Percentiles rank a stretch among this genome's conserved stretches.
Evolutionary conservation across 2,329 filamentous ascomycete species (phyloP).

Genomic region (Grosmannia penicillata): DNA sequence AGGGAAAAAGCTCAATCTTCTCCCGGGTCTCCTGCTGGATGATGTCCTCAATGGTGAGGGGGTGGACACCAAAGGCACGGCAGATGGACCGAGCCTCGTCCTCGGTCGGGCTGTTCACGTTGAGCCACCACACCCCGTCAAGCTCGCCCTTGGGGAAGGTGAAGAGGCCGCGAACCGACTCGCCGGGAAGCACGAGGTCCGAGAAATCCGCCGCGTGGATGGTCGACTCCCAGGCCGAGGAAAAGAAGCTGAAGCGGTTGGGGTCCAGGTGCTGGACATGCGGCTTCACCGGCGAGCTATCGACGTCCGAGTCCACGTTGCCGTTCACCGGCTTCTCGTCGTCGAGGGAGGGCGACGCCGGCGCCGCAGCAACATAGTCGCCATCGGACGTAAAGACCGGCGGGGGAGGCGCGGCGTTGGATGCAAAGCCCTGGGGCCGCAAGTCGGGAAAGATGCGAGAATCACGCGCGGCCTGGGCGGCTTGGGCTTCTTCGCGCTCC

Average conservation of each 20-base stretch:
- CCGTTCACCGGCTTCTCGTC: slow-evolving; percentile 32
- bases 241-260: slow-evolving; percentile 93
- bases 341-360: slow-evolving; percentile 22
- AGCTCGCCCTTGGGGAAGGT: slow-evolving; percentile 44
- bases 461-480: slow-evolving; percentile 30
- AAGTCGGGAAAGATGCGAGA: slow-evolving; percentile 46
- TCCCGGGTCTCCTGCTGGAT: slow-evolving; percentile 89
- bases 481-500: slow-evolving; percentile 33
- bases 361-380: slow-evolving; percentile 40
- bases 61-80: slow-evolving; percentile 90
- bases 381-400: slow-evolving; percentile 38
- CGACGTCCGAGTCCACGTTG: slow-evolving; percentile 20
- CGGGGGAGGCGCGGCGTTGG: slow-evolving; percentile 13
- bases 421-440: slow-evolving; percentile 24
- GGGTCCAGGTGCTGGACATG: slow-evolving; percentile 37
- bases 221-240: slow-evolving; percentile 83
- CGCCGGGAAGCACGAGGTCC: slow-evolving; percentile 76
- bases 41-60: slow-evolving; percentile 92
- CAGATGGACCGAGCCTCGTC: slow-evolving; percentile 80
- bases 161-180: slow-evolving; percentile 81
- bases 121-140: slow-evolving; percentile 96
- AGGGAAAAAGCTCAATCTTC: slow-evolving; percentile 94
- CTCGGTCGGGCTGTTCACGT: slow-evolving; percentile 78
- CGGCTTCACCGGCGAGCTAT: slow-evolving; percentile 11
- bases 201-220: slow-evolving; percentile 83